These are phyloP conservation scores for Saccharomyces hybrid DNA, from an alignment of 1,139 yeast species.

Conservation along the genomic window DNA sequence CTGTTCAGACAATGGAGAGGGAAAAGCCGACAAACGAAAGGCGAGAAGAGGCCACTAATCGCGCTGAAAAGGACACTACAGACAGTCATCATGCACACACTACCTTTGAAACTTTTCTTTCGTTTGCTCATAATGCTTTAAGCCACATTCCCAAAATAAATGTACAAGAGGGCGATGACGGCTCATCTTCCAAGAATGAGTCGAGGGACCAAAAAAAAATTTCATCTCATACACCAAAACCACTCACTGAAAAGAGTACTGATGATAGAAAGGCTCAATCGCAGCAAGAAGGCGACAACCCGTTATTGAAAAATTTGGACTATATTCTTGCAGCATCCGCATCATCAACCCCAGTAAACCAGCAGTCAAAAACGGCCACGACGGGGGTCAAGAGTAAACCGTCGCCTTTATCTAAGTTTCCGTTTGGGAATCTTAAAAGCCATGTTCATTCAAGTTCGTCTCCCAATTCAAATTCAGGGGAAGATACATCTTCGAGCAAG, in stretches of 20 bases:
- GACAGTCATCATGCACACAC: background rate
- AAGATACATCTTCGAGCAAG: background rate
- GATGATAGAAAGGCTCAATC: background rate
- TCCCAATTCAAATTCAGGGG: background rate
- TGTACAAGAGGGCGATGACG: conserved; percentile 5
- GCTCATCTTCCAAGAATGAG: background rate
- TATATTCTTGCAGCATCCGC: background rate
- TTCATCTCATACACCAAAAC: too few species aligned
- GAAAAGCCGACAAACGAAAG: background rate
- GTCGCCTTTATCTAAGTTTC: background rate
- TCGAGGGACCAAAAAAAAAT: background rate
- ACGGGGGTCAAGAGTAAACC: background rate
- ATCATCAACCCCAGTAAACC: background rate
- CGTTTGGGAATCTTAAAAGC: background rate
- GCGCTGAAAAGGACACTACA: background rate
- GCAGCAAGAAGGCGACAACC: background rate
- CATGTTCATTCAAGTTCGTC: background rate
- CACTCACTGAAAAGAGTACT: background rate
- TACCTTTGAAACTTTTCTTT: conserved; percentile 13
- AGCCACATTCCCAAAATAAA: conserved; percentile 17
- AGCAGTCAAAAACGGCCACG: background rate
- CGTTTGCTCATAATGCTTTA: conserved; percentile 20
- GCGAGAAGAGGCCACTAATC: background rate
- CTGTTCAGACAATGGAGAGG: background rate
- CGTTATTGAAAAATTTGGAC: background rate